Conservation (phyloP, 305 asterid genomes). For the Fraxinus baroniana region DNA sequence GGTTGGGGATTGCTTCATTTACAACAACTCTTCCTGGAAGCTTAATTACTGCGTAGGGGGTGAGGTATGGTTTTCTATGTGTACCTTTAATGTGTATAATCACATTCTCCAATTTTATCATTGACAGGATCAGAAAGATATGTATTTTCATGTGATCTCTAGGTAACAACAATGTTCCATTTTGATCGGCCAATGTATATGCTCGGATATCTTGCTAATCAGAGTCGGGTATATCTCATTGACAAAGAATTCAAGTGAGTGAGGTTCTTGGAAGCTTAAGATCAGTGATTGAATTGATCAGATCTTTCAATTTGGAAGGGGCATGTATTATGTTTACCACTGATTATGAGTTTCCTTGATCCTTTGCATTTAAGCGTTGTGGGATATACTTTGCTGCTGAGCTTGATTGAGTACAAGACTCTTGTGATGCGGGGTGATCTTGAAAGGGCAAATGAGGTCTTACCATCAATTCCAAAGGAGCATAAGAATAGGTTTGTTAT, state of each 20-base stretch:
- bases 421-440: constrained; percentile 98
- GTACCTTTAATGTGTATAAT: constrained; percentile 1
- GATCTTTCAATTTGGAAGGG: constrained; percentile 11
- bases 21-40: constrained; percentile 93
- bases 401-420: constrained; percentile 98
- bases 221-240: constrained; percentile 82
- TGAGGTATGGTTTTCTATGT: constrained; percentile 60
- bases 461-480: constrained; percentile 90
- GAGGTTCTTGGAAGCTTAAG: constrained; percentile 8
- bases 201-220: constrained; percentile 95
- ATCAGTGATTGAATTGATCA: constrained; percentile 12
- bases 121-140: constrained; percentile 22
- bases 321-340: constrained; percentile 3
- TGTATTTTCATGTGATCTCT: constrained; percentile 24
- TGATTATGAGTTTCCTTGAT: constrained; percentile 12
- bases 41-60: constrained; percentile 99
- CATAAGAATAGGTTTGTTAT: constrained; percentile 74
- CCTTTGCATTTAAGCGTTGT: constrained; percentile 59
- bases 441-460: constrained; percentile 80
- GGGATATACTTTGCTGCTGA: constrained; percentile 81
- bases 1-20: constrained; percentile 99
- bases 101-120: neutral
- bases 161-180: constrained; percentile 99
- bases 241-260: constrained; percentile 99
- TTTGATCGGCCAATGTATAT: constrained; percentile 97